phyloP scores from a whole-genome alignment of 176 grass and related monocot genomes.

The Musa beccarii region DNA sequence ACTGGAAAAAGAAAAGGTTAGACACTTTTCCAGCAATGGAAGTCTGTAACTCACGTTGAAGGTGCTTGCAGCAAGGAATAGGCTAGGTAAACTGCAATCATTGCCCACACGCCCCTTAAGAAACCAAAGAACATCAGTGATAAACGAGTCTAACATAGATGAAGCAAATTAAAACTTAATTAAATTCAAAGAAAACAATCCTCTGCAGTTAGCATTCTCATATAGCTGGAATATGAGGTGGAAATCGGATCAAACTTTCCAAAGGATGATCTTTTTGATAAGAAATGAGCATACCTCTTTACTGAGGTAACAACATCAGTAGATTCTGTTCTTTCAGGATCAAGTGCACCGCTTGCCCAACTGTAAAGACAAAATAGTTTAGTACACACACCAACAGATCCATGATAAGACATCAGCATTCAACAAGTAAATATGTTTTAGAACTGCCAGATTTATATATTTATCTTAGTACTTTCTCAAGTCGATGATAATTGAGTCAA shows the following conservation, averaged over 20 bases:
- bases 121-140: not conserved
- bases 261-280: not conserved
- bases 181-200: not conserved
- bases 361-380: constrained; percentile 34
- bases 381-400: not conserved
- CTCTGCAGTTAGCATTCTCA: too few relatives aligned
- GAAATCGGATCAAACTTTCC: not conserved
- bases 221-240: not conserved
- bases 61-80: constrained; percentile 99
- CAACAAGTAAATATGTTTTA: not conserved
- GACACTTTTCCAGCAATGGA: not conserved
- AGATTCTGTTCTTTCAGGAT: constrained; percentile 66
- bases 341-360: constrained; percentile 85
- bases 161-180: not conserved
- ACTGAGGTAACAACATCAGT: constrained; percentile 60
- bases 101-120: constrained; percentile 83
- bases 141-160: not conserved
- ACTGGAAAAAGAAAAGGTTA: not conserved
- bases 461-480: too few relatives aligned
- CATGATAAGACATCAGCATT: constrained; percentile 9
- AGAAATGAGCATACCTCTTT: constrained; percentile 50
- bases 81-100: constrained; percentile 93
- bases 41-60: constrained; percentile 69
- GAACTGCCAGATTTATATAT: too few relatives aligned
- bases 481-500: too few relatives aligned